Base-by-base conservation (phyloP, 768 basidiomycete genomes). In the Imleria badia region DNA sequence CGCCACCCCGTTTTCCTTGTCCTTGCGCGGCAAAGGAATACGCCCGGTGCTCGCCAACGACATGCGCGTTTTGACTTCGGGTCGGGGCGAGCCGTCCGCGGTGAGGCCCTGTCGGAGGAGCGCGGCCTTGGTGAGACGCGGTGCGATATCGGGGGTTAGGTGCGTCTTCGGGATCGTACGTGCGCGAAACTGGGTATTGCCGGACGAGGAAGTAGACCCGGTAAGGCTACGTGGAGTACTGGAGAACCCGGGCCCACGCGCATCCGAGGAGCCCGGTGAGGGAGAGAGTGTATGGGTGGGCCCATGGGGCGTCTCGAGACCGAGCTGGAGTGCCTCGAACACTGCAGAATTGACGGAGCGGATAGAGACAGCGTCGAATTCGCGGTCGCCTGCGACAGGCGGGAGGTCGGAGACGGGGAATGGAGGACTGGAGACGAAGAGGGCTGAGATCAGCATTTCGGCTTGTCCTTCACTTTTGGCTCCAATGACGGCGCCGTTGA, bases 341-440 rank as follows among this genome's bases (percentile, higher is more conserved):
- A 79, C 71, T 1, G 77, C 78, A 17, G 81, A 77, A 4, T 78
- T 73, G 35, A 80, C 61, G 6, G 82, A 83, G 43, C 65, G 71
- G 17, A 77, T 58, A 2, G 76, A 74, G 48, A 57, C 58, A 7
- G 64, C 31, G 19, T 75, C 73, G 55, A 77, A 68, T 22, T 70
- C 66, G 23, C 73, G 71, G 34, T 67, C 68, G 66, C 56, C 61
- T 23, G 62, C 67, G 65, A 71, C 74, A 3, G 76, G 65, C 1
- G 86, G 85, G 12, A 91, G 79, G 33, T 89, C 87, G 4, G 78
- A 69, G 6, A 81, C 75, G 3, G 84, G 85, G 73, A 91, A 91
- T 1, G 89, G 89, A 5, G 91, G 91, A 1, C 90, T 91, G 10
- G 88, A 91, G 5, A 78, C 87, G 63, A 94, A 94, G 54, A 94